These are phyloP conservation scores for Daedalea quercina DNA, from an alignment of 768 basidiomycete species.

Conservation along the genomic window DNA sequence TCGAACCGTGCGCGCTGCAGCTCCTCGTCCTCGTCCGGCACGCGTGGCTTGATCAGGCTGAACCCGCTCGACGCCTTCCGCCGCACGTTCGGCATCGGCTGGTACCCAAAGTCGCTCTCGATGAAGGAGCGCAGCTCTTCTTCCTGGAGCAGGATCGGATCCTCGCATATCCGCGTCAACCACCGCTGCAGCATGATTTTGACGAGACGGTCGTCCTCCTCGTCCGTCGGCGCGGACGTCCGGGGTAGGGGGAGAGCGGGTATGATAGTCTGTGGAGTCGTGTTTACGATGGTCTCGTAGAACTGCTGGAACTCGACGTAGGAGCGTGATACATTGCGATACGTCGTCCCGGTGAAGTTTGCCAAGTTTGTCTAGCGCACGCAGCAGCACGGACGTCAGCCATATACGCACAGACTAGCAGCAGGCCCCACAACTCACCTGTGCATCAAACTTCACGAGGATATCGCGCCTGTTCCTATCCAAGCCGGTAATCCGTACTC, in stretches of 20 bases:
- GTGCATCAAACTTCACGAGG: slow-evolving; percentile 89
- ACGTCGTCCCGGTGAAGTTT: slow-evolving; percentile 83
- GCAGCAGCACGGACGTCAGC: background rate
- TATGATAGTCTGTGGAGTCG: slow-evolving; percentile 93
- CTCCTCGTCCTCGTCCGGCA: slow-evolving; percentile 93
- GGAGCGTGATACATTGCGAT: slow-evolving; percentile 91
- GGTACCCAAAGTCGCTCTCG: slow-evolving; percentile 96
- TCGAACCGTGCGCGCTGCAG: slow-evolving; percentile 87
- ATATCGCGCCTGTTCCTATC: slow-evolving; percentile 96
- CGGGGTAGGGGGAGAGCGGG: slow-evolving; percentile 95
- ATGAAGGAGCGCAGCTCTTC: slow-evolving; percentile 94
- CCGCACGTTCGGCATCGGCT: slow-evolving; percentile 70
- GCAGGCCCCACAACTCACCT: slow-evolving; percentile 44
- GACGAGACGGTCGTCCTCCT: slow-evolving; percentile 95
- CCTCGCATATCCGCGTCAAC: slow-evolving; percentile 90
- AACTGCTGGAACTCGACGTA: slow-evolving; percentile 94
- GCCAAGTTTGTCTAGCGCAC: slow-evolving; percentile 78
- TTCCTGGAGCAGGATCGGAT: slow-evolving; percentile 79
- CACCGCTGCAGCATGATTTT: slow-evolving; percentile 93
- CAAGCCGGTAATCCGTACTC: slow-evolving; percentile 83
- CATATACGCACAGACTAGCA: background rate
- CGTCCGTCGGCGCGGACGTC: slow-evolving; percentile 94
- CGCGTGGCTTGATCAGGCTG: slow-evolving; percentile 66
- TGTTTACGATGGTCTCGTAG: slow-evolving; percentile 83
- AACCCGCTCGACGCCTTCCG: slow-evolving; percentile 73